phyloP scores from a whole-genome alignment of 768 basidiomycete species.

The Suillus fuscotomentosus region DNA sequence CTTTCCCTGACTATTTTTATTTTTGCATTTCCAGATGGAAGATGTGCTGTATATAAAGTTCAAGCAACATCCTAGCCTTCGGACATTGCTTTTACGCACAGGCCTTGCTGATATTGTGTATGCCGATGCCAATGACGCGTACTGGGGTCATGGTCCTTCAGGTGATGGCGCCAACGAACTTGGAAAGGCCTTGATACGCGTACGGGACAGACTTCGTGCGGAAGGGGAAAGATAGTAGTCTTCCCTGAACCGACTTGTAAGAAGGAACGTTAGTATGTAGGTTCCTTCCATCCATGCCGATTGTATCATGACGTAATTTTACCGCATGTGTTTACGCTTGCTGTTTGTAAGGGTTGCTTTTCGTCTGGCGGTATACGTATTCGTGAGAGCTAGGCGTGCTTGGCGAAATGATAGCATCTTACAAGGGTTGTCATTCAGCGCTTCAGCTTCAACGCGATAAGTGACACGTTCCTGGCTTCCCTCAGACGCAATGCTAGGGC shows the following conservation, averaged over 20 bases:
- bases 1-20: not conserved
- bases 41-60: conserved; percentile 69
- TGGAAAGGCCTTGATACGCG: conserved; percentile 54
- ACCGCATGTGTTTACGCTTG: not conserved
- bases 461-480: not conserved
- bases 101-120: conserved; percentile 51
- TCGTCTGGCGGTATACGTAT: not conserved
- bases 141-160: conserved; percentile 61
- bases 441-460: not conserved
- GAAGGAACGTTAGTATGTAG: not conserved
- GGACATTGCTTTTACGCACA: conserved; percentile 53
- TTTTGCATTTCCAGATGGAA: conserved; percentile 49
- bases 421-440: not conserved
- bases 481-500: not conserved
- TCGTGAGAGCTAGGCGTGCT: not conserved
- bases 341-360: not conserved
- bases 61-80: conserved; percentile 63
- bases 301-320: not conserved
- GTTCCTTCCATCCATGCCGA: not conserved
- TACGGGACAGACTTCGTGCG: conserved; percentile 46
- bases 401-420: too few species aligned
- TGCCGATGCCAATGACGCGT: conserved; percentile 50
- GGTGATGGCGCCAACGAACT: conserved; percentile 61
- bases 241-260: not conserved
- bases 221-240: conserved; percentile 23